A percentile compares a stretch with the other conserved stretches of the same genome.
Conservation (phyloP, 2,329 filamentous ascomycete genomes). For the Hymenoscyphus scutula region DNA sequence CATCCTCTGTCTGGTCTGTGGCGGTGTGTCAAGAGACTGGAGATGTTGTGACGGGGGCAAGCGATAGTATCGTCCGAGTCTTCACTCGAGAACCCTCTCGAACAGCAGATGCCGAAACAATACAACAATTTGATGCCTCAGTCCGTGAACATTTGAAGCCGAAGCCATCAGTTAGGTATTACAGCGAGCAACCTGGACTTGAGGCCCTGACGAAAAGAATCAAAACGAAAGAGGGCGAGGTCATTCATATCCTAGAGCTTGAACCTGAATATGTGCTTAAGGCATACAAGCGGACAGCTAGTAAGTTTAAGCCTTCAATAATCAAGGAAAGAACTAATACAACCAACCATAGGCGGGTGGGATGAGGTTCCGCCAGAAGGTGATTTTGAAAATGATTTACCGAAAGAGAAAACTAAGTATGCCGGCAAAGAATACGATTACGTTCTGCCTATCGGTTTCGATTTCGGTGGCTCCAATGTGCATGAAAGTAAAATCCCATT, state of each 20-base stretch:
- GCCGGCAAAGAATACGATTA: conserved; percentile 90
- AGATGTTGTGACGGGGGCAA: conserved; percentile 86
- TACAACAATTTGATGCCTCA: conserved; percentile 75
- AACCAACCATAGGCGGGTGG: conserved; percentile 45
- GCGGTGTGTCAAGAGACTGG: conserved; percentile 79
- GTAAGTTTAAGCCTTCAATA: conserved; percentile 19
- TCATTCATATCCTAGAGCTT: conserved; percentile 82
- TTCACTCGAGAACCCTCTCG: conserved; percentile 74
- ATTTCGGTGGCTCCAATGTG: conserved; percentile 95
- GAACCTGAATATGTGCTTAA: conserved; percentile 69
- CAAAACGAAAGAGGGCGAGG: conserved; percentile 94
- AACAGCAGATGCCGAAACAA: conserved; percentile 64
- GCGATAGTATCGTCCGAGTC: conserved; percentile 75
- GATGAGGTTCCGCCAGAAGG: background rate
- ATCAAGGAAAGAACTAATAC: conserved; percentile 5
- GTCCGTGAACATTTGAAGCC: conserved; percentile 64
- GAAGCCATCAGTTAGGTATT: too few relatives aligned
- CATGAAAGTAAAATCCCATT: conserved; percentile 89
- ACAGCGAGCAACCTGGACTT: conserved; percentile 70
- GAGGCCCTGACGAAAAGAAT: conserved; percentile 79
- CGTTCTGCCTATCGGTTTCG: conserved; percentile 94
- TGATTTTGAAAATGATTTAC: background rate
- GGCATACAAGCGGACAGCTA: conserved; percentile 79
- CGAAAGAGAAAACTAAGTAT: conserved; percentile 60
- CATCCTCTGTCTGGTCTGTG: conserved; percentile 93